These are phyloP conservation scores for Bonnemaisonia californica DNA, from an alignment of 31 red algal genomes.

Conservation along the genomic window DNA sequence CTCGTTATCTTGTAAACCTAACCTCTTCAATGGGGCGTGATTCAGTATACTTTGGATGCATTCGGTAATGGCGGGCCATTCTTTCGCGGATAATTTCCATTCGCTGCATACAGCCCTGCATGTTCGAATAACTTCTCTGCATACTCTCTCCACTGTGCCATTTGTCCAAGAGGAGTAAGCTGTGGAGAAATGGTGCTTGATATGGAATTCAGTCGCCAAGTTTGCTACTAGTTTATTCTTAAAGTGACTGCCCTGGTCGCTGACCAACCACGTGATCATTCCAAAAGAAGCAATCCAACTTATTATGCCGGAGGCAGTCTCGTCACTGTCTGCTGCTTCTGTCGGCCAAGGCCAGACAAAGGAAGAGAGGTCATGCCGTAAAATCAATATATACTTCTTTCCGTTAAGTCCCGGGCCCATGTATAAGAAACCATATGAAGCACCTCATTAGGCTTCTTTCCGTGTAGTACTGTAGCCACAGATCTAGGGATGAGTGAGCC, in stretches of 20 bases:
- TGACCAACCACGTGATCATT: constrained; percentile 15
- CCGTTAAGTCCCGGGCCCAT: neutral
- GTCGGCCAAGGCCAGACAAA: constrained; percentile 32
- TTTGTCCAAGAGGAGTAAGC: constrained; percentile 40
- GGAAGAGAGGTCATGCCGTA: constrained; percentile 1
- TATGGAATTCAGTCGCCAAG: constrained; percentile 5
- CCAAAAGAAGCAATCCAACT: constrained; percentile 29
- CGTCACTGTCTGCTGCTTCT: neutral
- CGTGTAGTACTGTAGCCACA: constrained; percentile 13
- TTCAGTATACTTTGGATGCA: constrained; percentile 31
- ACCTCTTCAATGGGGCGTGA: constrained; percentile 18
- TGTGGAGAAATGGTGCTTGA: constrained; percentile 33
- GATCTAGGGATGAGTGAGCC: constrained; percentile 1
- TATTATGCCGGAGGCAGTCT: constrained; percentile 7
- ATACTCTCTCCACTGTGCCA: constrained; percentile 20
- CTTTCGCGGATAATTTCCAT: constrained; percentile 24
- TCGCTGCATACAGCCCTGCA: constrained; percentile 15
- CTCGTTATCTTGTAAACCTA: neutral
- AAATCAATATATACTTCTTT: constrained; percentile 12
- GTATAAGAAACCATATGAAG: constrained; percentile 24
- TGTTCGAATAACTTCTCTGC: constrained; percentile 8
- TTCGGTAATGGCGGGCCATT: constrained; percentile 24
- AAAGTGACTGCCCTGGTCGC: constrained; percentile 34
- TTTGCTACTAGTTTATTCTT: neutral
- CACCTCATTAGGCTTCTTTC: constrained; percentile 13